Conservation (phyloP, 2,329 filamentous ascomycete species). For the Chaetomium globosum region DNA sequence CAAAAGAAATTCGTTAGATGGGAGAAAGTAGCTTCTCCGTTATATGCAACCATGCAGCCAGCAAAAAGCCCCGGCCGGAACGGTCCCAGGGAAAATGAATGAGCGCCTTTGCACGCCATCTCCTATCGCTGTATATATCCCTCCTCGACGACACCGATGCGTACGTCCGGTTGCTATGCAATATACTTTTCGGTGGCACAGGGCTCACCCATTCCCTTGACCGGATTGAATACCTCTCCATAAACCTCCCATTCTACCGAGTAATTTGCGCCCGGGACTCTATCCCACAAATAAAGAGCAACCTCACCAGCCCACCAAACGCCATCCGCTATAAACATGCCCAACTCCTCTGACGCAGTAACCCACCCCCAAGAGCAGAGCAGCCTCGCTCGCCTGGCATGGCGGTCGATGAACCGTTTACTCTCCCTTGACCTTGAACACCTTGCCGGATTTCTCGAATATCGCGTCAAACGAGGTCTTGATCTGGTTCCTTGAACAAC, state of each 20-base stretch:
- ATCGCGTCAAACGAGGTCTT: constrained; percentile 69
- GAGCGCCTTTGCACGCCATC: background rate
- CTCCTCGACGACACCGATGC: background rate
- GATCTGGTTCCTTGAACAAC: constrained; percentile 69
- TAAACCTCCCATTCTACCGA: background rate
- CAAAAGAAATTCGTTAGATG: constrained; percentile 4
- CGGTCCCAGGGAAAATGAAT: background rate
- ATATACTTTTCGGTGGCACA: background rate
- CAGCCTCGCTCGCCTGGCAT: too few relatives aligned
- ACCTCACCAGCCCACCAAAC: background rate
- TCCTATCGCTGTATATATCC: background rate
- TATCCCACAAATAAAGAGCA: background rate
- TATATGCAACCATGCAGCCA: constrained; percentile 13
- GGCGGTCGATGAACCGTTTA: background rate
- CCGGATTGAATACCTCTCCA: background rate
- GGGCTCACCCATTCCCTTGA: background rate
- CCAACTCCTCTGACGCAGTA: background rate
- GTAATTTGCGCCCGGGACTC: background rate
- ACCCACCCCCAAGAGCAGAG: background rate
- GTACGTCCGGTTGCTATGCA: constrained; percentile 1
- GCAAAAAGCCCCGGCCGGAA: background rate
- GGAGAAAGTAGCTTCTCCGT: background rate
- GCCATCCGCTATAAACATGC: background rate
- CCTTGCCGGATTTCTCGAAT: constrained; percentile 65
- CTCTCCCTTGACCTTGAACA: constrained; percentile 56